These are phyloP conservation scores for Fusarium tuaranense DNA, from an alignment of 2,329 filamentous ascomycete species.

Conservation along the genomic window DNA sequence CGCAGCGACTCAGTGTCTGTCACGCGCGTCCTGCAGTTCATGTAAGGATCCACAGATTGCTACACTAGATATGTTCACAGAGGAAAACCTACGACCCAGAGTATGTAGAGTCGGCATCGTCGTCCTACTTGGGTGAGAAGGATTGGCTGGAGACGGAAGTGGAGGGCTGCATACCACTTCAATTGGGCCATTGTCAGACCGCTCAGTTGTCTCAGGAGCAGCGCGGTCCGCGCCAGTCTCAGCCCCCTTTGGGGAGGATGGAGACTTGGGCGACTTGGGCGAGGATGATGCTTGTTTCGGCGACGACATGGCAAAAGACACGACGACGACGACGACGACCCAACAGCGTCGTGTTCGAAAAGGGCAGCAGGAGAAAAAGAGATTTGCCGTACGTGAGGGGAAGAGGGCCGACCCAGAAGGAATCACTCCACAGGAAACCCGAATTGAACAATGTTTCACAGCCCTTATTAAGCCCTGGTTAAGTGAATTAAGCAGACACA, in stretches of 20 bases:
- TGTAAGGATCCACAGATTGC: background rate
- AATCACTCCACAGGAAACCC: background rate
- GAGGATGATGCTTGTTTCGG: background rate
- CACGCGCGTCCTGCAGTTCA: background rate
- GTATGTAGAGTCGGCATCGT: conserved; percentile 18
- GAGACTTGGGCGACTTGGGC: background rate
- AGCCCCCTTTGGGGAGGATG: background rate
- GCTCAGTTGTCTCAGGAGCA: background rate
- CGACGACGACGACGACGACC: background rate
- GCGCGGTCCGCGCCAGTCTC: background rate
- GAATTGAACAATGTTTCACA: background rate
- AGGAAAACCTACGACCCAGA: conserved; percentile 4
- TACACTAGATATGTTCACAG: background rate
- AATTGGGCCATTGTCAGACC: background rate
- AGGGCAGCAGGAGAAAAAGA: background rate
- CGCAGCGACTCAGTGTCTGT: conserved; percentile 23
- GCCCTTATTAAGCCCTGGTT: conserved; percentile 2
- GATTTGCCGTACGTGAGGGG: background rate
- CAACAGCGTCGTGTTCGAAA: background rate
- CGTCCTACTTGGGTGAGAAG: conserved; percentile 11
- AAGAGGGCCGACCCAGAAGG: background rate
- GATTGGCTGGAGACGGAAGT: background rate
- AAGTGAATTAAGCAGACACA: background rate
- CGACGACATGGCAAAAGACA: background rate
- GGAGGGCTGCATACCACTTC: conserved; percentile 12